Conservation (phyloP, 2,329 filamentous ascomycete species). For the Ophiostoma ips region DNA sequence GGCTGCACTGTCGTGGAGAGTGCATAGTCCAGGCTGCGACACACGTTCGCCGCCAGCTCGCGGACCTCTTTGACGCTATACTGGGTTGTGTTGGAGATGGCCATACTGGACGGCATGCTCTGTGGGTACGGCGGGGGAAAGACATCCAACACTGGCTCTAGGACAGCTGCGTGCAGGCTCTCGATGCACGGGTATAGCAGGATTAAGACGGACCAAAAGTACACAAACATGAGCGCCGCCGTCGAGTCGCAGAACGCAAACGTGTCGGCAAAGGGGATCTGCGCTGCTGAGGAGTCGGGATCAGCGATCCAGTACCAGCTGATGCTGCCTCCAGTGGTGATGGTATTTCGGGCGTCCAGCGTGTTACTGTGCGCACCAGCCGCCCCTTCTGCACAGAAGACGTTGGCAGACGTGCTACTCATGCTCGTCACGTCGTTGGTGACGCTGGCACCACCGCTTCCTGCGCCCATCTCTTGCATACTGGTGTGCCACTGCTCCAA, state of each 20-base stretch:
- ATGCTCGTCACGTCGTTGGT: constrained; percentile 4
- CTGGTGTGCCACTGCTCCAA: constrained; percentile 33
- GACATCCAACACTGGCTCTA: constrained; percentile 28
- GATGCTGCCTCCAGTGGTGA: neutral
- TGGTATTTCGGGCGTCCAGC: too few relatives aligned
- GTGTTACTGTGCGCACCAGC: too few relatives aligned
- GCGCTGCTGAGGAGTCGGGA: constrained; percentile 16
- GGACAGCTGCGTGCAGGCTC: constrained; percentile 29
- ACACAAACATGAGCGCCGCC: constrained; percentile 33
- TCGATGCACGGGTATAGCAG: constrained; percentile 35
- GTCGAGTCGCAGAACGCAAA: constrained; percentile 31
- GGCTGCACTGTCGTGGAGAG: constrained; percentile 31
- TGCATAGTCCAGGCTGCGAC: constrained; percentile 35
- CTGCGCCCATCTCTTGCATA: constrained; percentile 17
- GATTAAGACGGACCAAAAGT: constrained; percentile 40
- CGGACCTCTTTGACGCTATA: constrained; percentile 23
- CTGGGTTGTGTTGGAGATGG: constrained; percentile 25
- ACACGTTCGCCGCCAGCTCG: constrained; percentile 34
- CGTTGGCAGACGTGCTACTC: neutral
- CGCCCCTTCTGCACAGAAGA: too few relatives aligned
- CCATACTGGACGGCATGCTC: constrained; percentile 19
- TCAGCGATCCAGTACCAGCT: constrained; percentile 27
- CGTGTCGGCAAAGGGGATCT: constrained; percentile 30
- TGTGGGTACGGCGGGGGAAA: constrained; percentile 27
- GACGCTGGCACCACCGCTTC: neutral